These are phyloP conservation scores for Biscogniauxia sp. DNA, from an alignment of 2,329 filamentous ascomycete genomes.

Conservation along the genomic window DNA sequence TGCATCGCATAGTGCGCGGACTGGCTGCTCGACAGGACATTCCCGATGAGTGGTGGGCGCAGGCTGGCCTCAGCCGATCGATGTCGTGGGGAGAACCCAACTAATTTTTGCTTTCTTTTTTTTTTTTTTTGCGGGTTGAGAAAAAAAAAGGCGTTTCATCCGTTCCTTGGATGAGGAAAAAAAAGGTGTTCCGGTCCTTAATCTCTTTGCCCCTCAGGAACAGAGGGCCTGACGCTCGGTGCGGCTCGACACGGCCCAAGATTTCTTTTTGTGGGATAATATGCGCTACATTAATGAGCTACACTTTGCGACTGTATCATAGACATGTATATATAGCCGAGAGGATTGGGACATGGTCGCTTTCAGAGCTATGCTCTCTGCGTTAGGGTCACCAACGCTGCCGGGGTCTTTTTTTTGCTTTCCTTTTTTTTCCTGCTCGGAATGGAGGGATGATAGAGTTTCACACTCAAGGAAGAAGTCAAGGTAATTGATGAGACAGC, in stretches of 20 bases:
- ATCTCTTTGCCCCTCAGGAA: neutral
- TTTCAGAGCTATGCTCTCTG: neutral
- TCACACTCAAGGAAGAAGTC: neutral
- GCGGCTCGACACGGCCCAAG: neutral
- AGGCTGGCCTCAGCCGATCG: constrained; percentile 63
- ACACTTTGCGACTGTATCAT: neutral
- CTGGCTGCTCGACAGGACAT: constrained; percentile 72
- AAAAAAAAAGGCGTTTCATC: neutral
- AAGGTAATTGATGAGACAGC: neutral
- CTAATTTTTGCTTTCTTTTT: neutral
- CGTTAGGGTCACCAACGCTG: neutral
- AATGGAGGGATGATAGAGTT: neutral
- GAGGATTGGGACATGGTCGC: neutral
- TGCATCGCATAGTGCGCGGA: constrained; percentile 70
- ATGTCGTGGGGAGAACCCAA: constrained; percentile 41
- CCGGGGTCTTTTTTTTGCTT: neutral
- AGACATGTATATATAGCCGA: neutral
- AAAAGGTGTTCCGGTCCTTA: neutral
- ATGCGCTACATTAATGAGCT: neutral
- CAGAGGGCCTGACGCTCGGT: neutral
- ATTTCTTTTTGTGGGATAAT: neutral
- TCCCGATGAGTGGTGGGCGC: constrained; percentile 79
- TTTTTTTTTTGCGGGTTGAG: neutral
- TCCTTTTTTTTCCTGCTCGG: too few species aligned
- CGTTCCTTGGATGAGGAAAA: neutral